Base-by-base conservation (phyloP, 1,284 basidiomycete species). In the Cutaneotrichosporon cavernicola region DNA sequence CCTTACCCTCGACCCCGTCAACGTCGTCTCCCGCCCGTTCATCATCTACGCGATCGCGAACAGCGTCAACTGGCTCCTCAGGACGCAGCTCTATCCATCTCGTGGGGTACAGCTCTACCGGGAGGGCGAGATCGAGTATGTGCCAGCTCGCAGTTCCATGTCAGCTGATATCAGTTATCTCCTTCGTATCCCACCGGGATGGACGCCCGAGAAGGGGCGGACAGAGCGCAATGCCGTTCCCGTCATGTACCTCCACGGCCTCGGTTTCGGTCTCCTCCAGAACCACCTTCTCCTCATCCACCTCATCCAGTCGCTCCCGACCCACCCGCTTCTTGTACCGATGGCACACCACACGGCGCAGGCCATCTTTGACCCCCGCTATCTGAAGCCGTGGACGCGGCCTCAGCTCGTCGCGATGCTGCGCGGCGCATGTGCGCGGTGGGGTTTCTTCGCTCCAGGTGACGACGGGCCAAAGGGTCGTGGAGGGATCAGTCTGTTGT, bases 321-420 rank as follows among this genome's bases (percentile, higher is more conserved):
- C 90, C 67, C 87, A 89, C 34, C 92, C 92, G 2, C 75, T 96
- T 63, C 80, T 96, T 40, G 82, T 96, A 32, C 87, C 88, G 5
- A 76, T 95, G 2, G 91, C 94, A 67, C 91, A 91, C 1, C 89
- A 92, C 70, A 88, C 93, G 70, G 89, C 90, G 68, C 92, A 95
- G 80, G 83, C 89, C 59, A 85, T 96, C 70, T 90, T 94, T 73
- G 87, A 92, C 72, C 83, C 85, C 1, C 81, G 83, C 5, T 92
- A 88, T 79, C 81, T 95, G 36, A 80, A 83, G 43, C 92, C 92
- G 0, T 87, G 88, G 81, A 83, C 81, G 30, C 84, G 88, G 56
- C 79, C 83, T 47, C 85, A 90, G 70, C 86, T 86, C 67, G 85
- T 87, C 1, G 69, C 82, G 21, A 81, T 83, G n/a, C 76, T 95